Evolutionary conservation across 805 yeast species (phyloP), one percentile per base, ranked within the genome.

Genomic region (Saccharomycopsis fermentans): DNA sequence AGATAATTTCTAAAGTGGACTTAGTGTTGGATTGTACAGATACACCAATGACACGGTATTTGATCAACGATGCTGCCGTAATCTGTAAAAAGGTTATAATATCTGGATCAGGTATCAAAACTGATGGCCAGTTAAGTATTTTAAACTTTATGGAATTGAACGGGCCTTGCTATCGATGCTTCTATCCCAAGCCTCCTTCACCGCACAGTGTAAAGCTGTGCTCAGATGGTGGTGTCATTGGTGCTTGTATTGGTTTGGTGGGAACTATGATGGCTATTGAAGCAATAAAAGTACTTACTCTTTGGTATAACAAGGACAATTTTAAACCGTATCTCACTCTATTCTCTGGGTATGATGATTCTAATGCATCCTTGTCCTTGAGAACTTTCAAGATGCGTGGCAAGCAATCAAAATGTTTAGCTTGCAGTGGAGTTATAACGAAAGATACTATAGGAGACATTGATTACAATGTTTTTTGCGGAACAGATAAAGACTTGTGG

Each of bases 161-260:
- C 2, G 96, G 96, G 0, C 99, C 99, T 0, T 94, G 99, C 69
- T 94, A 94, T 68, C 74, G 99, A 61, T 94, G 99, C 68, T 83
- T 91, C 70, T 89, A 87, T 65, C 98, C 99, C 0, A 73, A 73
- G 6, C 96, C 98, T 0, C 97, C 99, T 0, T 82, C 91, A 1
- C 87, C 96, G 1, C 84, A 81, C 59, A 76, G 87, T 1, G 90
- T 91, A 1, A 80, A 90, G 0, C 80, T 95, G 0, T 94, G 99
- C 66, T 81, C 87, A 14, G 98, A 90, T 70, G 96, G 96, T 2
- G 97, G 97, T 4, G 95, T 92, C 0, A 70, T 94, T 27, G 99
- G 99, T 0, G 96, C 98, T 0, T 94, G 91, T n/a, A 95, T 94
- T 58, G 99, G 99, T 0, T 65, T 90, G 0, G 81, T 92, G 68